Conservation (phyloP, 495 filamentous ascomycete species). For the Hypoxylon fragiforme region DNA sequence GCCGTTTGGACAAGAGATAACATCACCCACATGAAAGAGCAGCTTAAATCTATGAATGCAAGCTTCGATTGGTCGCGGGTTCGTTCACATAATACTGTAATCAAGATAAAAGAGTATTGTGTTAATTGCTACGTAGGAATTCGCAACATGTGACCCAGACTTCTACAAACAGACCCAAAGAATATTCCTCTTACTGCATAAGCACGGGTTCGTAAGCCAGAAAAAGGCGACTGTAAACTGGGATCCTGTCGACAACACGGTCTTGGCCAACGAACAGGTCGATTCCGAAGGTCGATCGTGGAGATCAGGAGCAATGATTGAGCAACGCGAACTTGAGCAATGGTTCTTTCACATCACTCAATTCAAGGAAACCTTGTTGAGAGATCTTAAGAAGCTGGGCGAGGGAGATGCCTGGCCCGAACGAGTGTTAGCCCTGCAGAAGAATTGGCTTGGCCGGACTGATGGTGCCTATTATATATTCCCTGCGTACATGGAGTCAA, state of each 20-base stretch:
- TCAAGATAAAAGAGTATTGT: not conserved
- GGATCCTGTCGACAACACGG: constrained; percentile 86
- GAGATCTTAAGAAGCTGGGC: constrained; percentile 68
- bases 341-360: constrained; percentile 88
- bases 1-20: constrained; percentile 78
- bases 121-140: constrained; percentile 59
- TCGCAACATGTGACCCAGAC: constrained; percentile 77
- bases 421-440: constrained; percentile 78
- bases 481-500: constrained; percentile 44
- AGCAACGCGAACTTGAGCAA: constrained; percentile 77
- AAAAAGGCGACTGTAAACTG: constrained; percentile 82
- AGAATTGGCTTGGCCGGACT: constrained; percentile 85
- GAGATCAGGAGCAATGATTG: constrained; percentile 84
- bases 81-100: constrained; percentile 40
- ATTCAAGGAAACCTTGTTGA: constrained; percentile 72
- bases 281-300: constrained; percentile 81
- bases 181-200: constrained; percentile 75
- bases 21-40: constrained; percentile 81
- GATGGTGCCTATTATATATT: constrained; percentile 74
- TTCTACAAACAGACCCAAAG: constrained; percentile 90
- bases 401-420: constrained; percentile 75
- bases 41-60: constrained; percentile 73
- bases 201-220: constrained; percentile 76
- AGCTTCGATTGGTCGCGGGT: constrained; percentile 83
- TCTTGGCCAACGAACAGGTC: constrained; percentile 90